These are phyloP conservation scores for Venturia nashicola DNA, from an alignment of 2,329 filamentous ascomycete species.

Conservation along the genomic window DNA sequence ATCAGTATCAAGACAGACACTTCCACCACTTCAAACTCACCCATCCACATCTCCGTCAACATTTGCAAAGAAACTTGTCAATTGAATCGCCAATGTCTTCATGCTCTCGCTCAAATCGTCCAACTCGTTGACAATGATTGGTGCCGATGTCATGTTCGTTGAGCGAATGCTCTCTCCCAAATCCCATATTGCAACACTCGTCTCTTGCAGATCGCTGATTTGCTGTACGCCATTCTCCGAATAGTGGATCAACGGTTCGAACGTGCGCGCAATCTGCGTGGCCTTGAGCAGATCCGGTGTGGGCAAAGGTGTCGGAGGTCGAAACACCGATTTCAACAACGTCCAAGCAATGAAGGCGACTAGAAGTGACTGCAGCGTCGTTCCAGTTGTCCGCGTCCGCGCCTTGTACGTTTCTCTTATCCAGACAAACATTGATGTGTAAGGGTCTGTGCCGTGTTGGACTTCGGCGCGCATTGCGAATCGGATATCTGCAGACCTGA, in stretches of 20 bases:
- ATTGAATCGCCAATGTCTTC: slow-evolving; percentile 70
- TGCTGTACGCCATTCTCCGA: slow-evolving; percentile 80
- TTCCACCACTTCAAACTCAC: slow-evolving; percentile 28
- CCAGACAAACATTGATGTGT: slow-evolving; percentile 59
- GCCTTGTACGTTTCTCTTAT: slow-evolving; percentile 46
- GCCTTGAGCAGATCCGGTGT: slow-evolving; percentile 84
- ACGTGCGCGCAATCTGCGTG: slow-evolving; percentile 76
- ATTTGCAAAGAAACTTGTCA: slow-evolving; percentile 85
- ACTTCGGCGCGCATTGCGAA: slow-evolving; percentile 81
- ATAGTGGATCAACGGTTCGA: slow-evolving; percentile 90
- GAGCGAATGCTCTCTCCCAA: slow-evolving; percentile 78
- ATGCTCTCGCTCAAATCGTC: slow-evolving; percentile 78
- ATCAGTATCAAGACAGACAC: background rate
- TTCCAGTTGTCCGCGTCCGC: slow-evolving; percentile 58
- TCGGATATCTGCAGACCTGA: slow-evolving; percentile 55
- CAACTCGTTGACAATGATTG: slow-evolving; percentile 72
- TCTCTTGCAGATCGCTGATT: slow-evolving; percentile 79
- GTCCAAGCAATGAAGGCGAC: slow-evolving; percentile 53
- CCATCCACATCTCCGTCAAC: slow-evolving; percentile 88
- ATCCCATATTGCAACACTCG: slow-evolving; percentile 88
- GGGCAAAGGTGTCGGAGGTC: slow-evolving; percentile 53
- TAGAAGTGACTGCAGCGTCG: slow-evolving; percentile 49
- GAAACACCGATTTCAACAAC: slow-evolving; percentile 52
- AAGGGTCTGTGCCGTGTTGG: slow-evolving; percentile 73
- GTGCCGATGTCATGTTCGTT: slow-evolving; percentile 83